Evolutionary conservation across 768 basidiomycete species (phyloP), one percentile per base, ranked within the genome.

Genomic region (Podaxis carcinomalis): DNA sequence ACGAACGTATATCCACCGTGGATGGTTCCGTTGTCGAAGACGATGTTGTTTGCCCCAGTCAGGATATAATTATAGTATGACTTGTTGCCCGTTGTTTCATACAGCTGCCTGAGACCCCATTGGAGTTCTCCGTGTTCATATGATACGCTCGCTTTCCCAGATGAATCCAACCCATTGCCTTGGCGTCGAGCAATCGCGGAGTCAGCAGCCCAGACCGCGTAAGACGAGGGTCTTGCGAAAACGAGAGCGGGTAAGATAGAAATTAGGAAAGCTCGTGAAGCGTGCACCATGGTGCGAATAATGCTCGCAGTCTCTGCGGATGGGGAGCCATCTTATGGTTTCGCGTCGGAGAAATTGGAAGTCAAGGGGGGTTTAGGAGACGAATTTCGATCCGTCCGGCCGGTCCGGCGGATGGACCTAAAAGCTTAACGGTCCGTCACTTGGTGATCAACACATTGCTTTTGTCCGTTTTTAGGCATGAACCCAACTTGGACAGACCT

Each of bases 121-220:
- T 78, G 73, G 19, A 78, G 64, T 47, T 72, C 73, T 13, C 75
- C 75, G 40, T 75, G 74, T 62, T 78, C 76, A 62, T 80, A 81
- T 0, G 72, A 74, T 32, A 78, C 76, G 6, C 63, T 56, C 0
- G 78, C 68, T 3, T 61, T 68, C 36, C 76, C 76, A 28, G 63
- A 65, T 0, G 73, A 61, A 19, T 67, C 68, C 9, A 78, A 66
- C 2, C 78, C 78, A 65, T 80, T 76, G 2, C 79, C 79, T 67
- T 81, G 79, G 0, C 71, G 70, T 6, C 79, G 73, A 47, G 69
- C 65, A 51, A 80, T 80, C 2, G 73, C 77, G 5, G 78, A 80
- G 59, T 79, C 76, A 6, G 78, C 79, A n/a, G 77, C 77, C 78
- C 78, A 81, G 3, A 73, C 67, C 10, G 78, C 77, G 51, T 80